These are phyloP conservation scores for Eragrostis curvula DNA, from an alignment of 176 grass and related monocot species.

Conservation along the genomic window DNA sequence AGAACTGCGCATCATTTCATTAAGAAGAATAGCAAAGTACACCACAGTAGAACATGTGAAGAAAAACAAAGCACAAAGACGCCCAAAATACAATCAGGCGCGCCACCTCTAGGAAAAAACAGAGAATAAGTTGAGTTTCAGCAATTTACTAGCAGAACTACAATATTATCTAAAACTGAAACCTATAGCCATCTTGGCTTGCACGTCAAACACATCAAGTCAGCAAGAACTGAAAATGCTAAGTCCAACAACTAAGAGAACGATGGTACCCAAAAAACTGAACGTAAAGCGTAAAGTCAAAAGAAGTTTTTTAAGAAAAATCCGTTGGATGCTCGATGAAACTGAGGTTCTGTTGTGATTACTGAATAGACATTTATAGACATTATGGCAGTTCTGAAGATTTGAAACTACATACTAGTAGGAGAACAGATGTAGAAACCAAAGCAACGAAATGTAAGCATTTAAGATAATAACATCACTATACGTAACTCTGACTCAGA, in stretches of 20 bases:
- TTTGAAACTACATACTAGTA: slow-evolving; percentile 1
- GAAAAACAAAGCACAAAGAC: too few relatives aligned
- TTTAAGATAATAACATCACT: background rate
- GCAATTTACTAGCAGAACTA: background rate
- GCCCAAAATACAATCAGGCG: too few relatives aligned
- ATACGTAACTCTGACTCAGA: background rate
- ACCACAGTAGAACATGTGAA: too few relatives aligned
- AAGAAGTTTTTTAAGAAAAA: background rate
- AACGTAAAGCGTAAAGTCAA: background rate
- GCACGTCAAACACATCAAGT: background rate
- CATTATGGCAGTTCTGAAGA: background rate
- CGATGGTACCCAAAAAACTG: background rate
- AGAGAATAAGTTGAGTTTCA: too few relatives aligned
- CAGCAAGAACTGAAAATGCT: background rate
- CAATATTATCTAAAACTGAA: background rate
- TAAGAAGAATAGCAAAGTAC: too few relatives aligned
- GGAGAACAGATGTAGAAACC: background rate
- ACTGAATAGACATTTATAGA: background rate
- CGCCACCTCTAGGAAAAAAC: too few relatives aligned
- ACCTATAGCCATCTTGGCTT: background rate
- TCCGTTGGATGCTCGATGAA: background rate
- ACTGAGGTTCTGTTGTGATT: background rate
- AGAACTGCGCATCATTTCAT: too few relatives aligned
- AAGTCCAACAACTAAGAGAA: background rate
- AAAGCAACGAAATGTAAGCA: background rate